Conservation (phyloP, 495 filamentous ascomycete genomes). For the Chaetomium cochliodes region DNA sequence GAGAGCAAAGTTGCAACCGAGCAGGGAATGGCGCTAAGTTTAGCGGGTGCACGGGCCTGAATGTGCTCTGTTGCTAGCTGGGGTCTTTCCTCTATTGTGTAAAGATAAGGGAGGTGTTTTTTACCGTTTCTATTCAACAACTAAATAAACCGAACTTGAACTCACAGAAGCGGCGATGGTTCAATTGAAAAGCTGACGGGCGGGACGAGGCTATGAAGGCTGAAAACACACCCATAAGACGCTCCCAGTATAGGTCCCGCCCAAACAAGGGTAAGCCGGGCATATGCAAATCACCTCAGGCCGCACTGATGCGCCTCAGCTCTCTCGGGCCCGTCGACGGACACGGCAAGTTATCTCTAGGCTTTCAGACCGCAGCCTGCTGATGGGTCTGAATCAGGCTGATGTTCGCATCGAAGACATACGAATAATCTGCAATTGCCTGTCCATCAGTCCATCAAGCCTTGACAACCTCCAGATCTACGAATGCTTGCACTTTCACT, state of each 20-base stretch:
- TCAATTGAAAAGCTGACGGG: too few relatives aligned
- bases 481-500: background rate
- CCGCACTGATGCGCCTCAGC: background rate
- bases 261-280: background rate
- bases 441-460: background rate
- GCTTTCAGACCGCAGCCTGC: background rate
- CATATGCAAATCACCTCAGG: background rate
- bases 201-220: too few relatives aligned
- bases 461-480: background rate
- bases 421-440: background rate
- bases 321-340: background rate
- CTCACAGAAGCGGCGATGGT: background rate
- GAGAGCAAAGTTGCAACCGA: background rate
- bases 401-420: background rate
- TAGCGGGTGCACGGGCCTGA: slow-evolving; percentile 9
- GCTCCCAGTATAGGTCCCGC: background rate
- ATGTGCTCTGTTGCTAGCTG: background rate
- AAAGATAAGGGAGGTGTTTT: too few relatives aligned
- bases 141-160: too few relatives aligned
- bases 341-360: background rate
- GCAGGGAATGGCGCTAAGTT: background rate
- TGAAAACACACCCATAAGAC: too few relatives aligned
- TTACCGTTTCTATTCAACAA: background rate
- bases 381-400: background rate
- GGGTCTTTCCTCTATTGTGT: background rate